phyloP scores from a whole-genome alignment of 768 basidiomycete genomes.

The Pleurotus giganteus region DNA sequence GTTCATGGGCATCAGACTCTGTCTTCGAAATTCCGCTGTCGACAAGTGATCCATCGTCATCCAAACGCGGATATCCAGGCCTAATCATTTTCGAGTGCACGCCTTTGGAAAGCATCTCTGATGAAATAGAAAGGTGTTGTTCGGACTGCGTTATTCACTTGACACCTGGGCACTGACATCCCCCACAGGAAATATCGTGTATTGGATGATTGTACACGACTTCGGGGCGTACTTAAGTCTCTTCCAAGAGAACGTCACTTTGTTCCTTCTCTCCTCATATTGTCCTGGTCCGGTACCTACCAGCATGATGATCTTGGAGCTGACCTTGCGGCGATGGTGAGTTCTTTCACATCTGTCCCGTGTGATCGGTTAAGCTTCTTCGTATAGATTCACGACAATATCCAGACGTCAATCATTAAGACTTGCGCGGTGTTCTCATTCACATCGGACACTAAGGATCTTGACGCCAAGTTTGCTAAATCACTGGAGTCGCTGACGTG shows the following conservation, averaged over 20 bases:
- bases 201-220: constrained; percentile 68
- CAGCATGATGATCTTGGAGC: constrained; percentile 31
- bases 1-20: constrained; percentile 56
- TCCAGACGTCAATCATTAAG: constrained; percentile 27
- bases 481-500: constrained; percentile 40
- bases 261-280: constrained; percentile 56
- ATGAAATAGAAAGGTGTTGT: constrained; percentile 68
- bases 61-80: constrained; percentile 48
- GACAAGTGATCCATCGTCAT: constrained; percentile 16
- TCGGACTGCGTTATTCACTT: background rate
- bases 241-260: constrained; percentile 58
- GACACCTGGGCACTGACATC: constrained; percentile 11
- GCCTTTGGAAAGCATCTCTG: constrained; percentile 56
- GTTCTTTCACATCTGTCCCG: constrained; percentile 14
- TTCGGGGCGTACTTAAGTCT: constrained; percentile 59
- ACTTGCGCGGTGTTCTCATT: constrained; percentile 46
- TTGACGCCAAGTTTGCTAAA: constrained; percentile 54
- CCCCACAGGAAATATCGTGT: constrained; percentile 60
- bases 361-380: background rate
- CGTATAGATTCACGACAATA: background rate
- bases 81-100: constrained; percentile 76
- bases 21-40: constrained; percentile 61
- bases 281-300: constrained; percentile 54
- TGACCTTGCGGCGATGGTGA: constrained; percentile 65
- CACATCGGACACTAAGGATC: constrained; percentile 48